phyloP scores from a whole-genome alignment of 805 yeast species.

The Candida boleticola region DNA sequence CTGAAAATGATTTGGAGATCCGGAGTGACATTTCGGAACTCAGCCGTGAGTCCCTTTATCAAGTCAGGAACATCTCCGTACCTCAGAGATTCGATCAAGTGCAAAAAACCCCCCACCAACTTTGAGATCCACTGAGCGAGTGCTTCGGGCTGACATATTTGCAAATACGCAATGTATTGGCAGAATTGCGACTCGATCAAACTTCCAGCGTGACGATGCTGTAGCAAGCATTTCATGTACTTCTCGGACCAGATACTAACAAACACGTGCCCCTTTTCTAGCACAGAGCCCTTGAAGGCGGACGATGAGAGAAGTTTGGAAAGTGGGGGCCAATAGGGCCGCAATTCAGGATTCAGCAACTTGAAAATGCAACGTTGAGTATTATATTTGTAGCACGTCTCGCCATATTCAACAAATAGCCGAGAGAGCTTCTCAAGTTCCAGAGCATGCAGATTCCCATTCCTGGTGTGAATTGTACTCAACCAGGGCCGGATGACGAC shows the following conservation, averaged over 20 bases:
- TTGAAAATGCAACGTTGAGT: neutral
- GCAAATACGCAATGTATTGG: slow-evolving; percentile 16
- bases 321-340: neutral
- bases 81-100: slow-evolving; percentile 11
- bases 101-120: slow-evolving; percentile 8
- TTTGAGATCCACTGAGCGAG: slow-evolving; percentile 11
- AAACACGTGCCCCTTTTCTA: neutral
- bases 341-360: neutral
- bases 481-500: neutral
- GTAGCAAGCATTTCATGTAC: neutral
- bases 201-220: slow-evolving; percentile 1
- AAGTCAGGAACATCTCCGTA: slow-evolving; percentile 11
- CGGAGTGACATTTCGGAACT: slow-evolving; percentile 1
- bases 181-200: slow-evolving; percentile 13
- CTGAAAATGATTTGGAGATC: slow-evolving; percentile 1
- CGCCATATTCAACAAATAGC: neutral
- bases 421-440: neutral
- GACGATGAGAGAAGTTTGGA: neutral
- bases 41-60: slow-evolving; percentile 6
- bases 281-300: neutral
- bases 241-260: neutral
- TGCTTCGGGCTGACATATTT: slow-evolving; percentile 4
- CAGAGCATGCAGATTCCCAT: neutral
- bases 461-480: neutral
- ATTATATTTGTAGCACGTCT: neutral